Evolutionary conservation across 1,284 basidiomycete genomes (phyloP).

Genomic region (Trametes hirsuta): DNA sequence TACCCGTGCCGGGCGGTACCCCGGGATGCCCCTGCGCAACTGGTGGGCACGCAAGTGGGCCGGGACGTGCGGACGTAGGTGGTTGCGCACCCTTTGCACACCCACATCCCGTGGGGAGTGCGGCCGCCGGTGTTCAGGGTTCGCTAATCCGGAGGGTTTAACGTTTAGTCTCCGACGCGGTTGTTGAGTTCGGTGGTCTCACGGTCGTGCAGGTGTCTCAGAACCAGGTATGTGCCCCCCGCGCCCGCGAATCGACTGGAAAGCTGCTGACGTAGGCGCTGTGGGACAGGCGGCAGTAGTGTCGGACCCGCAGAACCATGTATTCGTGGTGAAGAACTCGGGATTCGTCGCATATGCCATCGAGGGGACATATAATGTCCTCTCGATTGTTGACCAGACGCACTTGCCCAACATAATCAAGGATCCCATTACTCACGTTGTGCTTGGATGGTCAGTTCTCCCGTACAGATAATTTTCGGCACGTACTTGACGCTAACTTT

Average conservation of each 20-base stretch:
- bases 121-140: no score
- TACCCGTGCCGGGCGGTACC: conserved; percentile 73
- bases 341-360: conserved; percentile 78
- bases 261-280: background rate
- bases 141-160: background rate
- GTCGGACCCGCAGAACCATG: conserved; percentile 78
- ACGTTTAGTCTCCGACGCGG: conserved; percentile 71
- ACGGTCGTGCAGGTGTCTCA: conserved; percentile 82
- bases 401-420: conserved; percentile 63
- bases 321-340: conserved; percentile 78
- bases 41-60: conserved; percentile 78
- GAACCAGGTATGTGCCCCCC: conserved; percentile 50
- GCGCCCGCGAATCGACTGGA: background rate
- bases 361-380: conserved; percentile 74
- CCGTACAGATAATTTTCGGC: background rate
- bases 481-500: background rate
- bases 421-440: conserved; percentile 62
- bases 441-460: conserved; percentile 55
- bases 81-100: background rate
- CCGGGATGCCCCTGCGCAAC: conserved; percentile 72
- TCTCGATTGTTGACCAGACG: conserved; percentile 80
- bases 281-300: conserved; percentile 65
- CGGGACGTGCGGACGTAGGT: conserved; percentile 69
- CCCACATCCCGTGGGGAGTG: background rate
- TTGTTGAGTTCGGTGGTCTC: conserved; percentile 75